Conservation (phyloP, 2,329 filamentous ascomycete genomes). For the Sporothrix variecibatus region DNA sequence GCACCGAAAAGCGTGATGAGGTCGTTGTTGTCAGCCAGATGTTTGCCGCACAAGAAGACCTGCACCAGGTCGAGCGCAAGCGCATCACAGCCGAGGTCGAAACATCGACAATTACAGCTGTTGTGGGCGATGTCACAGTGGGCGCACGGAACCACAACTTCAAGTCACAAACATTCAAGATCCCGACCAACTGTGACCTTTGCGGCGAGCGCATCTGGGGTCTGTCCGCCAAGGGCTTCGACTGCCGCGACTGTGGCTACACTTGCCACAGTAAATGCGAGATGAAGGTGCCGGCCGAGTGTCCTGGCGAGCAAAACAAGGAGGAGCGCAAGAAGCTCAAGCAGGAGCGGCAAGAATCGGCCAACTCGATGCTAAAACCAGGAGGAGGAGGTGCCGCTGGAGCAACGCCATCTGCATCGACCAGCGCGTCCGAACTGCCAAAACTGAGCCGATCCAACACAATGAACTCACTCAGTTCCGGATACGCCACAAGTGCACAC, state of each 20-base stretch:
- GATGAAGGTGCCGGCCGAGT: conserved; percentile 96
- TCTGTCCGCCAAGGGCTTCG: conserved; percentile 91
- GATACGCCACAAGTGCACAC: conserved; percentile 77
- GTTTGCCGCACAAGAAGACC: conserved; percentile 78
- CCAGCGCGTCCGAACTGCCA: conserved; percentile 63
- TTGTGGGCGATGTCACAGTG: conserved; percentile 87
- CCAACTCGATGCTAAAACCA: conserved; percentile 62
- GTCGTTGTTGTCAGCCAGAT: conserved; percentile 81
- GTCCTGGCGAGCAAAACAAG: conserved; percentile 89
- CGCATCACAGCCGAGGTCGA: conserved; percentile 89
- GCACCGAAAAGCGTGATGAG: conserved; percentile 78
- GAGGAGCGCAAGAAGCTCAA: conserved; percentile 96
- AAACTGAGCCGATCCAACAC: conserved; percentile 78
- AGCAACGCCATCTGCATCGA: conserved; percentile 27
- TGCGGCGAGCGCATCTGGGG: conserved; percentile 98
- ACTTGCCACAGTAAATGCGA: conserved; percentile 98
- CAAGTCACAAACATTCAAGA: conserved; percentile 98
- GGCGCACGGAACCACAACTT: conserved; percentile 96
- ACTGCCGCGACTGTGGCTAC: conserved; percentile 94
- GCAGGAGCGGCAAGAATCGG: conserved; percentile 76
- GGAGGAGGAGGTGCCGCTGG: conserved; percentile 40
- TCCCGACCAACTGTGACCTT: conserved; percentile 96
- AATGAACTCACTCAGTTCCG: conserved; percentile 86
- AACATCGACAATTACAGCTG: conserved; percentile 85
- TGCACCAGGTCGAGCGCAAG: conserved; percentile 82